Evolutionary conservation across 805 yeast species (phyloP), one percentile per base, ranked within the genome.

Genomic region (Nakazawaea holstii): DNA sequence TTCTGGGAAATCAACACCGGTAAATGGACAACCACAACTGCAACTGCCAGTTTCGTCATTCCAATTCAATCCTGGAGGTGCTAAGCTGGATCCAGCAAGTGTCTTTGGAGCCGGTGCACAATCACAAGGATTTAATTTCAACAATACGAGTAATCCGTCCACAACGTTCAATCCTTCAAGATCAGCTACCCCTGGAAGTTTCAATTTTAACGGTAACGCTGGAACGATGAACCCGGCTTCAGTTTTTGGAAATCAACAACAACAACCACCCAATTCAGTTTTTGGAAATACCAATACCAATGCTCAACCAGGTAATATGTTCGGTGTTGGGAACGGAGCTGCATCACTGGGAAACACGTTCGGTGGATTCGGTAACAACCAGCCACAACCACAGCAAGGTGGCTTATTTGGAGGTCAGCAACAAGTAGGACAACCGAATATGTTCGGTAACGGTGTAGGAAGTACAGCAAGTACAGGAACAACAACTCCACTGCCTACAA

Each of bases 141-240:
- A 24, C 10, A 17, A 15, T 30, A 13, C 13, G 4, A 39, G 35
- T 24, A 31, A 32, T 24, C 29, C 38, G 8, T 15, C 38, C 6
- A n/a, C 44, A 9, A 29, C n/a, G 7, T 45, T 45, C 43, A 40
- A 39, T 27, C 43, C 43, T 7, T 39, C 43, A 15, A 40, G 49
- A 41, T 46, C 49, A 5, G 33, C 37, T 4, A 46, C 49, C n/a
- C 49, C 49, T 10, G 36, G 30, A 11, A 15, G 15, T 33, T 39
- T 39, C 40, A 35, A 35, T 35, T 35, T 35, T 32, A 29, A 11
- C 14, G 43, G 39, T 9, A 11, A 31, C 11, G 31, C 26, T 7
- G 32, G 36, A 9, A 9, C 43, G 4, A 14, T 35, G 11, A 32
- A 44, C 20, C 48, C 48, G 8, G 24, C 48, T 15, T 11, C 33